Base-by-base conservation (phyloP, 495 filamentous ascomycete species). In the Aspergillus heteromorphus region DNA sequence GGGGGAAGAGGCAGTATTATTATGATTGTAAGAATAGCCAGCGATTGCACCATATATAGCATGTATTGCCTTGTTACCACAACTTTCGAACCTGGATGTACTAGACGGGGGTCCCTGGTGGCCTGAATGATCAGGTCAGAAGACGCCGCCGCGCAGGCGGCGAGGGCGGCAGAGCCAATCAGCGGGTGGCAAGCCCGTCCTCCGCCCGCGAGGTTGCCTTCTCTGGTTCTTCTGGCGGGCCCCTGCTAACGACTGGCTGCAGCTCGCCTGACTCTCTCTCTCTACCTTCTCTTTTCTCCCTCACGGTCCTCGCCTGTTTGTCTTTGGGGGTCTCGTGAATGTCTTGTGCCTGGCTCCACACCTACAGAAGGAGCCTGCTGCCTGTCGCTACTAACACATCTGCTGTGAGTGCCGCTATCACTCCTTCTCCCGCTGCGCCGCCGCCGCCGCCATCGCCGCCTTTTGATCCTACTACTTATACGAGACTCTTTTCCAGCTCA, bases 351-450 rank as follows among this genome's bases (percentile, higher is more conserved):
- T 65, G 62, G 59, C 51, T 59, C 18, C 48, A 21, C 50, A 40
- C 43, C 41, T 66, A 59, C 61, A 66, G 61, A 71, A 69, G 63
- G 66, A 62, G 64, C 61, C 52, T 65, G 10, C 23, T 47, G 29
- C 58, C 58, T 56, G 62, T 66, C 51, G 58, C 61, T 56, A 54
- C 51, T 47, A 59, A 19, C 40, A 21, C 40, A 14, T 40, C 45
- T 17, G 25, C 56, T 59, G 23, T 49, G 40, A 36, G 38, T 48
- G 38, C 53, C 30, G 23, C 47, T 45, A 25, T 40, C 51, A 54
- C 50, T 58, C 51, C 47, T 41, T 17, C 45, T 40, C 34, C 51
- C 51, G 38, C 56, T 36, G 47, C 57, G 40, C 29, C 57, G 40
- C 51, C 43, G 36, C 51, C 51, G 27, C 14, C 61, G 13, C 23